Evolutionary conservation across 768 basidiomycete species (phyloP), one percentile per base, ranked within the genome.

Genomic region (Tephrocybe sp.): DNA sequence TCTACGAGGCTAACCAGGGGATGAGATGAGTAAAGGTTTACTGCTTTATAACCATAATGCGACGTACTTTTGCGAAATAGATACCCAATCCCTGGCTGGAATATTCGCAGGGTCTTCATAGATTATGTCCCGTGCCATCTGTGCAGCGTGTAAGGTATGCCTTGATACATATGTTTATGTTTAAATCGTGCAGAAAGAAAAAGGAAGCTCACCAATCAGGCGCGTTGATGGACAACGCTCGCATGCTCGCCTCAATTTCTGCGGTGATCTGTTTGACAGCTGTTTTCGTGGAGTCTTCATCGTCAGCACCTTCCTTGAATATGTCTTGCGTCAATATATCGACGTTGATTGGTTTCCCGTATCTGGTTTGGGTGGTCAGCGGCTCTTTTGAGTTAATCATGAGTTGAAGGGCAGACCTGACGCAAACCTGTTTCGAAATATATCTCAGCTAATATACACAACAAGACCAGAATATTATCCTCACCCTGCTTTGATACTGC

Each of bases 71-170:
- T 88, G 86, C 2, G 74, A 73, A 8, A 83, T 70, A 3, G 66
- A 61, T 1, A 82, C 76, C 69, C 78, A 84, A 38, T 80, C 66
- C 29, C 72, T 64, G 18, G 83, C 62, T 10, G 68, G 60, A 2
- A 87, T 59, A 33, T 67, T 68, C 7, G 68, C 62, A 33, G 82
- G 77, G 33, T 71, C 65, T 5, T 67, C 69, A 76, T 78, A 86
- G 0, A 86, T 63, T 16, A 89, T 68, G 45, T 79, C 76, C 34
- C 77, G 63, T 2, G 83, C 80, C 66, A 79, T 79, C 47, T 73
- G 73, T 0, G 79, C 78, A 10, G 80, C 79, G 57, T 78, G 77
- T 2, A 83, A 60, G 0, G 82, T 79, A 47, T 86, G 83, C 84
- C 84, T 84, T 43, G 40, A 58, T 25, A 30, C 29, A 47, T n/a